Evolutionary conservation across 2,329 filamentous ascomycete species (phyloP).

Genomic region (Neonectria coccinea): DNA sequence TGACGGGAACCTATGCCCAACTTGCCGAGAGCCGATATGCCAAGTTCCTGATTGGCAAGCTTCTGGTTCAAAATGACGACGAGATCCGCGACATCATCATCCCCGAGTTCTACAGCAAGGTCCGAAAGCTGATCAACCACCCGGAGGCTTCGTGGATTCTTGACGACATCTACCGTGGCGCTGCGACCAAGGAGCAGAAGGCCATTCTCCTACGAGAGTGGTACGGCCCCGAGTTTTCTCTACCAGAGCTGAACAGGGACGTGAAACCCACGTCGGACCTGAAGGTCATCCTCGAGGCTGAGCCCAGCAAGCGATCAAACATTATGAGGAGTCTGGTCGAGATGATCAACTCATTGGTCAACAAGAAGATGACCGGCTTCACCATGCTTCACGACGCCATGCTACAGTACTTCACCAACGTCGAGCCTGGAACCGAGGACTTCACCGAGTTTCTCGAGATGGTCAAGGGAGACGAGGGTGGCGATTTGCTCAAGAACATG

Average conservation of each 20-base stretch:
- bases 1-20: slow-evolving; percentile 85
- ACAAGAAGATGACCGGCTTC: slow-evolving; percentile 97
- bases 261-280: slow-evolving; percentile 75
- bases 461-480: slow-evolving; percentile 90
- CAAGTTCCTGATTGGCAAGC: slow-evolving; percentile 96
- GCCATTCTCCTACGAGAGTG: slow-evolving; percentile 88
- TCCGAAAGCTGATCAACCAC: slow-evolving; percentile 94
- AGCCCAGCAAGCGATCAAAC: slow-evolving; percentile 86
- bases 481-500: slow-evolving; percentile 92
- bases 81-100: slow-evolving; percentile 91
- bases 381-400: slow-evolving; percentile 98
- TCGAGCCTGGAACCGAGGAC: slow-evolving; percentile 81
- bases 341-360: slow-evolving; percentile 90
- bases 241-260: slow-evolving; percentile 73
- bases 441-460: slow-evolving; percentile 89
- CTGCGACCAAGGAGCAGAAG: slow-evolving; percentile 89
- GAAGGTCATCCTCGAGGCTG: slow-evolving; percentile 76
- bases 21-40: slow-evolving; percentile 96
- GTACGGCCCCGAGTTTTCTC: slow-evolving; percentile 93
- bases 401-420: slow-evolving; percentile 93
- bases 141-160: slow-evolving; percentile 97
- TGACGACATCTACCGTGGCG: slow-evolving; percentile 93
- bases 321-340: slow-evolving; percentile 89
- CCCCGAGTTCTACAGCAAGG: slow-evolving; percentile 93
- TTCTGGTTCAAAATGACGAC: slow-evolving; percentile 90